These are phyloP conservation scores for Lentinula lateritia DNA, from an alignment of 768 basidiomycete species.

Conservation along the genomic window DNA sequence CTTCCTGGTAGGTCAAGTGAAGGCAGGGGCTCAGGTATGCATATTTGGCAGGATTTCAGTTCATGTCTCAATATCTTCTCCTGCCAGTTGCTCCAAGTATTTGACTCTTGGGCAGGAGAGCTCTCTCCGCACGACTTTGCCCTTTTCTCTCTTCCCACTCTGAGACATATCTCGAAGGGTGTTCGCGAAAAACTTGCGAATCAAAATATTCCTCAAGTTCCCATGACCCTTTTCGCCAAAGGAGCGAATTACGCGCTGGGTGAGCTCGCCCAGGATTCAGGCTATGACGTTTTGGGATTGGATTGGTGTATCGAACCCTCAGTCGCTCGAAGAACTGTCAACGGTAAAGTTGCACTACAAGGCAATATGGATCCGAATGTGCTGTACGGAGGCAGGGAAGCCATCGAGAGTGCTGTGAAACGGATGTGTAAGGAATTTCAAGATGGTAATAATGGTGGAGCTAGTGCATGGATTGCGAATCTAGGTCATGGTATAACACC, in stretches of 20 bases:
- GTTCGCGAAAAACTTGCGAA: slow-evolving; percentile 57
- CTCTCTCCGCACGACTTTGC: slow-evolving; percentile 84
- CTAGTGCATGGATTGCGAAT: slow-evolving; percentile 89
- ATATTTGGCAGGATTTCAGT: background rate
- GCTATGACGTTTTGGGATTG: slow-evolving; percentile 86
- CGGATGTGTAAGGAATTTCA: slow-evolving; percentile 77
- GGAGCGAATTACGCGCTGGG: slow-evolving; percentile 77
- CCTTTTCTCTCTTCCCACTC: slow-evolving; percentile 77
- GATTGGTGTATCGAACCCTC: slow-evolving; percentile 87
- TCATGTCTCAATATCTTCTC: background rate
- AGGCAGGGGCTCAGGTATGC: slow-evolving; percentile 91
- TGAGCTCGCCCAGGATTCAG: slow-evolving; percentile 51
- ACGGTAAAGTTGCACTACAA: slow-evolving; percentile 66
- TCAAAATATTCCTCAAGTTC: slow-evolving; percentile 51
- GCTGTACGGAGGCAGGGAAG: slow-evolving; percentile 79
- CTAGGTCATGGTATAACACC: slow-evolving; percentile 97
- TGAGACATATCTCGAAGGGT: slow-evolving; percentile 63
- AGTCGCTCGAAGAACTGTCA: slow-evolving; percentile 60
- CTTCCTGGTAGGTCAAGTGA: slow-evolving; percentile 87
- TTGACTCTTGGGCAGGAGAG: slow-evolving; percentile 95
- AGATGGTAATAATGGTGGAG: slow-evolving; percentile 35
- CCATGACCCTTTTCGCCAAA: slow-evolving; percentile 93
- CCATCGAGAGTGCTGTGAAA: slow-evolving; percentile 83
- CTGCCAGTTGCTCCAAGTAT: slow-evolving; percentile 84
- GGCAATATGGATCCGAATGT: slow-evolving; percentile 92